phyloP scores from a whole-genome alignment of 2,329 filamentous ascomycete genomes.

The Exophiala alcalophila region DNA sequence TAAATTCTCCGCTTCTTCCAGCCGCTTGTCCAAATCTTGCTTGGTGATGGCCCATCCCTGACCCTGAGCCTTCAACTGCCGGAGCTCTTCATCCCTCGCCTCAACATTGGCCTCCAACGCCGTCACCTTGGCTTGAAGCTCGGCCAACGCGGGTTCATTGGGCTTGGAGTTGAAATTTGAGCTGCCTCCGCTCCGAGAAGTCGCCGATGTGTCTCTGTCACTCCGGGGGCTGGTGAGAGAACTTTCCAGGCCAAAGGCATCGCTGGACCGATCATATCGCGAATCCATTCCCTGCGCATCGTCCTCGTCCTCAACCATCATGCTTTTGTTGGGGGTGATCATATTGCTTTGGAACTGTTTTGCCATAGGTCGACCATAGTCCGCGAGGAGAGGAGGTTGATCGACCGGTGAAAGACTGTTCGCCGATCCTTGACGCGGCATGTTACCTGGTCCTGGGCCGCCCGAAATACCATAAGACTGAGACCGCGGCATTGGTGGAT shows the following conservation, averaged over 20 bases:
- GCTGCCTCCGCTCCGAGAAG: slow-evolving; percentile 42
- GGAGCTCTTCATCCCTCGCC: slow-evolving; percentile 69
- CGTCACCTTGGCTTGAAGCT: slow-evolving; percentile 71
- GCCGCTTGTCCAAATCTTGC: slow-evolving; percentile 66
- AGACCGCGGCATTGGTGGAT: slow-evolving; percentile 31
- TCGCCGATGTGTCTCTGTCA: slow-evolving; percentile 47
- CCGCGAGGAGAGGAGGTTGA: slow-evolving; percentile 42
- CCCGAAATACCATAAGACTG: slow-evolving; percentile 23
- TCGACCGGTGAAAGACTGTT: slow-evolving; percentile 23
- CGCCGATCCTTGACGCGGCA: slow-evolving; percentile 15
- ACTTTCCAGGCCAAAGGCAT: slow-evolving; percentile 61
- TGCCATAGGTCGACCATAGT: slow-evolving; percentile 72
- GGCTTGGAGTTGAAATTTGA: slow-evolving; percentile 72
- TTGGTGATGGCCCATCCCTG: slow-evolving; percentile 67
- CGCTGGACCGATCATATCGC: slow-evolving; percentile 57
- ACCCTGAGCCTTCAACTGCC: slow-evolving; percentile 34
- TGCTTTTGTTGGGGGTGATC: slow-evolving; percentile 96
- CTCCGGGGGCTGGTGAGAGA: slow-evolving; percentile 40
- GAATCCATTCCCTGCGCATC: slow-evolving; percentile 58
- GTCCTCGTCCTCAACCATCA: slow-evolving; percentile 93
- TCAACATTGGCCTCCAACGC: slow-evolving; percentile 67
- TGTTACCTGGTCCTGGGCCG: slow-evolving; percentile 19
- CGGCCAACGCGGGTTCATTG: slow-evolving; percentile 73
- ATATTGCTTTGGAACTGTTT: slow-evolving; percentile 95
- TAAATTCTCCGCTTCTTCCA: slow-evolving; percentile 70